Evolutionary conservation across 73 alveolate species (phyloP).

Genomic region (Paramecium sexaurelia): DNA sequence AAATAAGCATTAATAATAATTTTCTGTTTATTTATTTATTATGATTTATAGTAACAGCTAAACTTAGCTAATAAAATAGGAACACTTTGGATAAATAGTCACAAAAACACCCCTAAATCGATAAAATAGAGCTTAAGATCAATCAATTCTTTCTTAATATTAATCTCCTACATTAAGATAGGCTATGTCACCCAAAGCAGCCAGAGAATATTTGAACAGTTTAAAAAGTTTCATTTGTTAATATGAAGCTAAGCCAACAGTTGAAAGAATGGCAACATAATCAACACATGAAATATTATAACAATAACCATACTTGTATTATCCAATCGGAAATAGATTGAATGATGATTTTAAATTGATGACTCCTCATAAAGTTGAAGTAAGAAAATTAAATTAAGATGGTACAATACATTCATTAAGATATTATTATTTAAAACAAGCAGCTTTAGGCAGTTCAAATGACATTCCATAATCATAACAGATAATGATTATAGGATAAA

Average conservation of each 20-base stretch:
- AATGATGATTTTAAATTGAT: not conserved
- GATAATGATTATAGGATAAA: not conserved
- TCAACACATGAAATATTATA: not conserved
- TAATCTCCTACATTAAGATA: not conserved
- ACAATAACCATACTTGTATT: not conserved
- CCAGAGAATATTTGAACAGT: conserved; percentile 12
- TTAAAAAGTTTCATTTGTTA: not conserved
- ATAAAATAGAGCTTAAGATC: not conserved
- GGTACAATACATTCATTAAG: not conserved
- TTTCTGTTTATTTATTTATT: not conserved
- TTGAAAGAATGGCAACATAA: not conserved
- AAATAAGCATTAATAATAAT: not conserved
- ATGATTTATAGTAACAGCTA: not conserved
- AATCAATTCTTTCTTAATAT: not conserved
- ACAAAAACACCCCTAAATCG: conserved; percentile 15
- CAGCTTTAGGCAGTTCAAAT: not conserved
- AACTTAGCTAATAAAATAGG: not conserved
- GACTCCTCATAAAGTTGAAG: conserved; percentile 10
- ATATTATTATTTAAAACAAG: not conserved
- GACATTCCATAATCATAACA: not conserved
- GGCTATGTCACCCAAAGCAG: conserved; percentile 40
- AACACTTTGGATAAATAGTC: not conserved
- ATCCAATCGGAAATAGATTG: not conserved
- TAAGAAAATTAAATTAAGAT: not conserved
- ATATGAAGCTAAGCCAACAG: not conserved